These are phyloP conservation scores for Suillus discolor DNA, from an alignment of 768 basidiomycete genomes.

Conservation along the genomic window DNA sequence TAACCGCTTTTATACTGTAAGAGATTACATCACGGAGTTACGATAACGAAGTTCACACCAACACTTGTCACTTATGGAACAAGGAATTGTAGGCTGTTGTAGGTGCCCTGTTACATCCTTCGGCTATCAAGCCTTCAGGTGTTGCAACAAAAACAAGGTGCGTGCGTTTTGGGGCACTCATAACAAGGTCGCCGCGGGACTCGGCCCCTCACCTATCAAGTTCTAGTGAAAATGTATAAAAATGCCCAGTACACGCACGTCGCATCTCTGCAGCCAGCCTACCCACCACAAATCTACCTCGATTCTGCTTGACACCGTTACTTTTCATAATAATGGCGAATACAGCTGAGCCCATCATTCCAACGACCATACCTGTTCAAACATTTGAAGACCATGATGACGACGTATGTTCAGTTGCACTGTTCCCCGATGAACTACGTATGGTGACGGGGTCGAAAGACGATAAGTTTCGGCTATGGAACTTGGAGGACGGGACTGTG, in stretches of 20 bases:
- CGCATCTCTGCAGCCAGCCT: not conserved
- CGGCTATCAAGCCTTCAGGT: not conserved
- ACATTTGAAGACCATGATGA: not conserved
- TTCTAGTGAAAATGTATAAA: not conserved
- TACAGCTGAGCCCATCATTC: not conserved
- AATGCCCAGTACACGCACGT: not conserved
- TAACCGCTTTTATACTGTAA: too few species aligned
- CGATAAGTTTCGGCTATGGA: not conserved
- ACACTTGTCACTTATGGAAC: not conserved
- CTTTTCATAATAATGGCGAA: not conserved
- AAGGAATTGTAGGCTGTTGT: not conserved
- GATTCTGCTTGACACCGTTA: not conserved
- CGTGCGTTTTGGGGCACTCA: too few species aligned
- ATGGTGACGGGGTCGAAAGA: conserved; percentile 1
- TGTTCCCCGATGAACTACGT: not conserved
- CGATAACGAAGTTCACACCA: too few species aligned
- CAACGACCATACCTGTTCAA: not conserved
- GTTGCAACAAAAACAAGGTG: not conserved
- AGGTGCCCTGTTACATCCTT: not conserved
- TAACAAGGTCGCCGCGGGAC: not conserved
- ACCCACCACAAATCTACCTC: not conserved
- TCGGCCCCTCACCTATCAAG: not conserved
- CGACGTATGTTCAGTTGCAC: not conserved
- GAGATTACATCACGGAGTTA: too few species aligned
- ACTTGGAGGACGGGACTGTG: not conserved